Base-by-base conservation (phyloP, 1,284 basidiomycete genomes). In the Ceratobasidium sp. region DNA sequence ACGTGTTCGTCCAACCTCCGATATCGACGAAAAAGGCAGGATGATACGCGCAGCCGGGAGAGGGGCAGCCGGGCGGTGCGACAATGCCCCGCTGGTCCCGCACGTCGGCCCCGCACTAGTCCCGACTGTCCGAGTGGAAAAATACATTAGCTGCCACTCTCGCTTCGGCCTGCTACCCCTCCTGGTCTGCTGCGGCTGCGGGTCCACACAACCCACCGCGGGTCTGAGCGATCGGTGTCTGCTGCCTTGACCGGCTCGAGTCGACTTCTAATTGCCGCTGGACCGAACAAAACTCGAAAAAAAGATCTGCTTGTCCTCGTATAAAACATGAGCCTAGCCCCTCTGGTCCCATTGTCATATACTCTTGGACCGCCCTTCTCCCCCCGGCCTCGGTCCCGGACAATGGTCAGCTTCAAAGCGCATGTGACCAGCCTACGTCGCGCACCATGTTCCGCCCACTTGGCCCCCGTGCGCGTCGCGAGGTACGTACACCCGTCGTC, bases 341-440 rank as follows among this genome's bases (percentile, higher is more conserved):
- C 31, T 58, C 37, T 58, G 54, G 19, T 34, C 29, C 31, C 54
- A 58, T 58, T 58, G 31, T 58, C 31, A 34, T n/a, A 16, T 34
- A 37, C 41, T 19, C 19, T 37, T n/a, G 31, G 31, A 19, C 31
- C 29, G n/a, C 14, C 31, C 31, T 19, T 31, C 24, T 4, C 31
- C 54, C n/a, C 31, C n/a, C 27, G 54, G 29, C 54, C 54, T 37
- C 31, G 54, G 14, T n/a, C 31, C 16, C 41, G 27, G 43, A 31
- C 43, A 48, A 63, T 63, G 61, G 61, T 63, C 22, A 63, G 61
- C 61, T 63, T 48, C 61, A 27, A 29, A 16, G n/a, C 61, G 39
- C 14, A 34, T 27, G 24, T 31, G 16, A n/a, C 29, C 27, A 24
- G 11, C 31, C 61, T 19, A 11, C 27, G 53, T 29, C 53, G 54